phyloP scores from a whole-genome alignment of 1,139 yeast genomes.

The Maudiozyma humilis region DNA sequence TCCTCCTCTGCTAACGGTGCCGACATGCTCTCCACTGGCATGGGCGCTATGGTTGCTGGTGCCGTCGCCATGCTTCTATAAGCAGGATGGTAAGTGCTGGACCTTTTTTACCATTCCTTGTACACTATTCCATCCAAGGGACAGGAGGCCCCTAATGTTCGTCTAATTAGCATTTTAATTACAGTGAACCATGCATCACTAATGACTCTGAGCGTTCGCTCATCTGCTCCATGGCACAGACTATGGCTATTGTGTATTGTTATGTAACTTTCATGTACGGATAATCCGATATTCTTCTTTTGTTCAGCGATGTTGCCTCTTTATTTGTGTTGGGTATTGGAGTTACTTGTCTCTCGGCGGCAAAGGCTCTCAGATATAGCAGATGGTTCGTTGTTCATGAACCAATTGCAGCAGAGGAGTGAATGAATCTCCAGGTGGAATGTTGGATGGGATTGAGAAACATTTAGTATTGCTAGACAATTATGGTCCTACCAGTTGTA shows the following conservation, averaged over 20 bases:
- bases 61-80: slow-evolving; percentile 17
- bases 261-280: not conserved
- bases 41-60: slow-evolving; percentile 17
- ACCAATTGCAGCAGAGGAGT: no score
- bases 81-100: slow-evolving; percentile 1
- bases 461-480: no score
- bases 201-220: no score
- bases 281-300: not conserved
- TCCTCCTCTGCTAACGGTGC: slow-evolving; percentile 8
- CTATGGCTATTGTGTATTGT: not conserved
- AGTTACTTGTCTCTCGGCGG: no score
- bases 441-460: no score
- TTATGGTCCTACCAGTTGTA: no score
- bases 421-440: no score
- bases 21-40: slow-evolving; percentile 10
- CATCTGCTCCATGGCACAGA: not conserved
- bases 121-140: not conserved
- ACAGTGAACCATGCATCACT: not conserved
- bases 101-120: not conserved
- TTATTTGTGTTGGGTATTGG: no score
- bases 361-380: no score
- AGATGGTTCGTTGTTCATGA: no score
- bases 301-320: no score
- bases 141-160: not conserved
- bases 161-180: not conserved